Evolutionary conservation across 768 basidiomycete genomes (phyloP).

Genomic region (Rhizopogon vesiculosus): DNA sequence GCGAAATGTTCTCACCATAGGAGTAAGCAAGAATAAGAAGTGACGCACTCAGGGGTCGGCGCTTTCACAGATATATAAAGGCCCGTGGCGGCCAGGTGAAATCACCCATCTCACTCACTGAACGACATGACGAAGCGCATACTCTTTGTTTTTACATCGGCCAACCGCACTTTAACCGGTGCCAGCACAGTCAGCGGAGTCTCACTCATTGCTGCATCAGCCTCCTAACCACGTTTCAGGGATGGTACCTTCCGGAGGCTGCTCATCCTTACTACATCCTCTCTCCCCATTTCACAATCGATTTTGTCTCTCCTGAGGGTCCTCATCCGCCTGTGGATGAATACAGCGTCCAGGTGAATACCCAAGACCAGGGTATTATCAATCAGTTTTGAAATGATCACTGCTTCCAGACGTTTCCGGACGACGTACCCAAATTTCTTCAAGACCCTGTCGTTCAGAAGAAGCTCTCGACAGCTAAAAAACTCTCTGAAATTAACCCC

Average conservation of each 20-base stretch:
- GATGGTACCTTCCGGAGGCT: slow-evolving; percentile 76
- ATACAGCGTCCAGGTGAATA: slow-evolving; percentile 43
- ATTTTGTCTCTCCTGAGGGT: slow-evolving; percentile 57
- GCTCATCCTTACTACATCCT: slow-evolving; percentile 68
- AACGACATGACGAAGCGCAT: slow-evolving; percentile 19
- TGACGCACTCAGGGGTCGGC: no score
- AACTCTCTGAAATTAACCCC: slow-evolving; percentile 51
- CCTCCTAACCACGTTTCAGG: slow-evolving; percentile 31
- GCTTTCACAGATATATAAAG: background rate
- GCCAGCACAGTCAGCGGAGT: slow-evolving; percentile 38
- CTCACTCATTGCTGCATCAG: background rate
- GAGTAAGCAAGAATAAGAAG: no score
- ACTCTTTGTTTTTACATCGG: slow-evolving; percentile 76
- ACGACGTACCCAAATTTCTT: slow-evolving; percentile 57
- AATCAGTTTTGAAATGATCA: background rate
- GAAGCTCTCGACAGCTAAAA: slow-evolving; percentile 54
- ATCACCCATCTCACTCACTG: slow-evolving; percentile 3
- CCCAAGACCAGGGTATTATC: background rate
- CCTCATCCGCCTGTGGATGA: slow-evolving; percentile 70
- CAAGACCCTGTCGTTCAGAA: slow-evolving; percentile 48
- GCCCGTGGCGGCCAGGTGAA: no score
- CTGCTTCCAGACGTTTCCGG: slow-evolving; percentile 42
- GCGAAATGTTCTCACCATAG: no score
- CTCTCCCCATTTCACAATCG: slow-evolving; percentile 44
- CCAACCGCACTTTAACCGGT: slow-evolving; percentile 49